phyloP scores from a whole-genome alignment of 2,329 filamentous ascomycete species.

The Alternaria viburni region DNA sequence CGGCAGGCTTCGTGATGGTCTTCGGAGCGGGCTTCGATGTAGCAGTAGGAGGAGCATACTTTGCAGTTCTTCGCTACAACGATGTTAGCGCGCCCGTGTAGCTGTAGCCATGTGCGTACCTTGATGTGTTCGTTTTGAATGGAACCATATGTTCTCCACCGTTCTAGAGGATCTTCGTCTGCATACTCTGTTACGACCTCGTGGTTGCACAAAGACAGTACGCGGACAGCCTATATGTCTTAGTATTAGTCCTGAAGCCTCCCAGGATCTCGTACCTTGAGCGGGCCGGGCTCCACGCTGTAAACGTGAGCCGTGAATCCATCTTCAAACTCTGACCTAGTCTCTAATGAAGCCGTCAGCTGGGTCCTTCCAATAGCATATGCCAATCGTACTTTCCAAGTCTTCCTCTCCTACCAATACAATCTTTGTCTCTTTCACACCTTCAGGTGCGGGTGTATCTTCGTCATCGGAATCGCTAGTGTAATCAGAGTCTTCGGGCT shows the following conservation, averaged over 20 bases:
- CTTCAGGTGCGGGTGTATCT: slow-evolving; percentile 46
- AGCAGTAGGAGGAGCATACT: slow-evolving; percentile 43
- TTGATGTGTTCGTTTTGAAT: slow-evolving; percentile 76
- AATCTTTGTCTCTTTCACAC: slow-evolving; percentile 64
- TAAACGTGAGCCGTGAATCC: slow-evolving; percentile 85
- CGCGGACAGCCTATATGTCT: slow-evolving; percentile 67
- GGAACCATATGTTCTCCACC: slow-evolving; percentile 70
- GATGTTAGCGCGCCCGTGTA: slow-evolving; percentile 17
- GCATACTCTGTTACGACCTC: slow-evolving; percentile 64
- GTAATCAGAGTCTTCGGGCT: slow-evolving; percentile 39
- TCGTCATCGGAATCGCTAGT: slow-evolving; percentile 36
- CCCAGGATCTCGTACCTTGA: slow-evolving; percentile 60
- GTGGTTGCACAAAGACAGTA: slow-evolving; percentile 72
- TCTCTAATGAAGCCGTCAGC: slow-evolving; percentile 56
- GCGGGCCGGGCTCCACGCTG: slow-evolving; percentile 74
- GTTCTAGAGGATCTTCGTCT: slow-evolving; percentile 65
- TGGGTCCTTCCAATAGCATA: not conserved
- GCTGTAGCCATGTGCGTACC: slow-evolving; percentile 38
- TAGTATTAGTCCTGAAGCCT: not conserved
- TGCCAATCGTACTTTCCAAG: slow-evolving; percentile 63
- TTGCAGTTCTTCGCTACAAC: slow-evolving; percentile 53
- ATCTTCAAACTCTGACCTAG: slow-evolving; percentile 71
- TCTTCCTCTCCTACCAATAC: slow-evolving; percentile 75
- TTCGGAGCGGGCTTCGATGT: slow-evolving; percentile 20
- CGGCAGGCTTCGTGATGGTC: slow-evolving; percentile 16